These are phyloP conservation scores for Penicillium freii DNA, from an alignment of 2,329 filamentous ascomycete species.

Conservation along the genomic window DNA sequence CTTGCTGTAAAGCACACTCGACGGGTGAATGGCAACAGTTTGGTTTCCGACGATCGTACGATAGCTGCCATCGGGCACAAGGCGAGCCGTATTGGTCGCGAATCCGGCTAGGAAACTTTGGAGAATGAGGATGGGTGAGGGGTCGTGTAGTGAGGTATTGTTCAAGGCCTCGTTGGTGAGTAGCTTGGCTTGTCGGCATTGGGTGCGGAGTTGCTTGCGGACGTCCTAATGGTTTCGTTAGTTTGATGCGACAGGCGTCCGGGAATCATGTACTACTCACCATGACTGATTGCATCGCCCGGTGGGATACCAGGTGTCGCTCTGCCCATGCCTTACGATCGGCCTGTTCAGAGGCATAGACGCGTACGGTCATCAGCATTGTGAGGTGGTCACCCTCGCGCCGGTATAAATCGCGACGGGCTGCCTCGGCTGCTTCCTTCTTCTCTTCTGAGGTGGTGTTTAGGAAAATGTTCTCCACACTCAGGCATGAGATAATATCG, in stretches of 20 bases:
- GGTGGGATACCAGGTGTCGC: constrained; percentile 58
- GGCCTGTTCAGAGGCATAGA: constrained; percentile 56
- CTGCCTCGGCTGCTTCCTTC: constrained; percentile 57
- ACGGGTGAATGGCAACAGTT: constrained; percentile 61
- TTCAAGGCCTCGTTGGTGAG: constrained; percentile 31
- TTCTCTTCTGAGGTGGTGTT: constrained; percentile 60
- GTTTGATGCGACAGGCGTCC: neutral
- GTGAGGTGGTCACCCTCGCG: constrained; percentile 65
- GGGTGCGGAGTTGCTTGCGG: constrained; percentile 59
- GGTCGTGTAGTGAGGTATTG: constrained; percentile 28
- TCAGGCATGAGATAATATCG: constrained; percentile 72
- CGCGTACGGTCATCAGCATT: constrained; percentile 59
- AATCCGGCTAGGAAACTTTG: constrained; percentile 60
- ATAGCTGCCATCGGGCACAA: constrained; percentile 61
- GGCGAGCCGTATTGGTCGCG: constrained; percentile 58
- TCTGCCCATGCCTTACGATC: constrained; percentile 62
- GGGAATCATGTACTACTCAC: constrained; percentile 26
- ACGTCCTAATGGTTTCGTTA: constrained; percentile 47
- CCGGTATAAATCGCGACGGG: constrained; percentile 56
- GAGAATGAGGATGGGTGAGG: constrained; percentile 51
- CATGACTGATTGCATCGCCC: constrained; percentile 66
- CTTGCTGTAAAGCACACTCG: constrained; percentile 59
- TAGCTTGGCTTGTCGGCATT: constrained; percentile 52
- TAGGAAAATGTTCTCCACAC: constrained; percentile 63
- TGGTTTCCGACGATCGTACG: constrained; percentile 62